Percentiles rank a stretch among this genome's conserved stretches.
Conservation (phyloP, 371 early-diverging fungal genomes). For the Basidiobolus meristosporus region DNA sequence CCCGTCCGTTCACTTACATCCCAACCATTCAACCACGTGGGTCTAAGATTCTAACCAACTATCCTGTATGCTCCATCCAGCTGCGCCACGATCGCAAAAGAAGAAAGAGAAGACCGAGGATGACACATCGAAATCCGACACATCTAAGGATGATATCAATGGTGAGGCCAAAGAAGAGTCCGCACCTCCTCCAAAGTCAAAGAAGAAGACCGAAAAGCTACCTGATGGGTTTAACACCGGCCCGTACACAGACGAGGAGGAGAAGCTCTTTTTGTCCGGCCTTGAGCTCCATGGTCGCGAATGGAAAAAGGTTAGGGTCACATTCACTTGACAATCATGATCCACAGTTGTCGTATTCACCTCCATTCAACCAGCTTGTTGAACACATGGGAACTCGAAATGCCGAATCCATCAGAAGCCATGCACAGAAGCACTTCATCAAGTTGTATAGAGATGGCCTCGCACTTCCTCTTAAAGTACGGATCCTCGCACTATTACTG, state of each 20-base stretch:
- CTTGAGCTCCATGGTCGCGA: slow-evolving; percentile 62
- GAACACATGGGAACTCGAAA: slow-evolving; percentile 58
- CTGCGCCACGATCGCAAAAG: slow-evolving; percentile 3
- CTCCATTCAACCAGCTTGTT: slow-evolving; percentile 21
- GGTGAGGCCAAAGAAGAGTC: background rate
- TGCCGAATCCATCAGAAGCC: slow-evolving; percentile 64
- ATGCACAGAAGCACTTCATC: slow-evolving; percentile 82
- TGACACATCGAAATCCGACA: background rate
- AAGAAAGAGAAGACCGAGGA: slow-evolving; percentile 6
- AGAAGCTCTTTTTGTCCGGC: slow-evolving; percentile 48
- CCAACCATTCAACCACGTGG: background rate
- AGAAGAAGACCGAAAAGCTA: slow-evolving; percentile 16
- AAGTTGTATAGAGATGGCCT: slow-evolving; percentile 62
- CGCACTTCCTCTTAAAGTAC: slow-evolving; percentile 56
- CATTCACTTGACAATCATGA: background rate
- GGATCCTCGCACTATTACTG: background rate
- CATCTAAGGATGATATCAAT: slow-evolving; percentile 1
- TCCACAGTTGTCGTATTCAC: background rate
- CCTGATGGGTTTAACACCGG: slow-evolving; percentile 41
- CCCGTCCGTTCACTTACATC: background rate
- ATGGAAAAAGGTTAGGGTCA: slow-evolving; percentile 54
- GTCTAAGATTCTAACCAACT: background rate
- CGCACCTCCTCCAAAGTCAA: slow-evolving; percentile 1
- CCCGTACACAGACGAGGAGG: slow-evolving; percentile 59
- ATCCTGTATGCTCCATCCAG: too few relatives aligned